Conservation (phyloP, 1,139 yeast genomes). For the Yamadazyma triangularis region DNA sequence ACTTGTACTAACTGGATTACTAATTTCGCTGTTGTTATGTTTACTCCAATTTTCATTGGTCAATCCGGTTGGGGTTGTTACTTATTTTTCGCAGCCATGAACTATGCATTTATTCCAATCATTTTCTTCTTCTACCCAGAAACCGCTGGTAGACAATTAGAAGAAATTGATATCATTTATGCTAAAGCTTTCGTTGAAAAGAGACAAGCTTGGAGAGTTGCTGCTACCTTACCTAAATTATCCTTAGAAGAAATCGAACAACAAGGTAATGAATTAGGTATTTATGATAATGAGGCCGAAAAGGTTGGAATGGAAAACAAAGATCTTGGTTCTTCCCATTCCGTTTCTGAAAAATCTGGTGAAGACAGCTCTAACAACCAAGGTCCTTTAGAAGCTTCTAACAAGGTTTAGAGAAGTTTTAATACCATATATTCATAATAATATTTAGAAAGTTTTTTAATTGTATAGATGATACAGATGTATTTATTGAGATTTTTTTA, state of each 20-base stretch:
- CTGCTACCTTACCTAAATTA: conserved; percentile 45
- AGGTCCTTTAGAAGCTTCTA: conserved; percentile 7
- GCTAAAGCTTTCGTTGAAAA: conserved; percentile 45
- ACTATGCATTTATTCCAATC: conserved; percentile 31
- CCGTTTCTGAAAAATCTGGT: conserved; percentile 7
- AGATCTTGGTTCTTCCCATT: conserved; percentile 20
- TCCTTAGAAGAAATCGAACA: conserved; percentile 40
- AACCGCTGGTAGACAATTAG: conserved; percentile 43
- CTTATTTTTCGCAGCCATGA: conserved; percentile 36
- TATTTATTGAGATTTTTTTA: background rate
- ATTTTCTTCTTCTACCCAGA: conserved; percentile 44
- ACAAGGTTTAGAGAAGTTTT: no score
- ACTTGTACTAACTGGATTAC: conserved; percentile 43
- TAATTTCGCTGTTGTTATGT: conserved; percentile 42
- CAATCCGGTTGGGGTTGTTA: conserved; percentile 36
- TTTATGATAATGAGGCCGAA: conserved; percentile 38
- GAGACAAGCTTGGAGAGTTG: conserved; percentile 45
- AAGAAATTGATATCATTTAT: conserved; percentile 38
- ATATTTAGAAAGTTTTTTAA: no score
- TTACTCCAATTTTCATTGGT: conserved; percentile 38
- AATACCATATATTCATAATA: background rate
- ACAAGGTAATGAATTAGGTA: conserved; percentile 44
- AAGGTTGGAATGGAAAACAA: conserved; percentile 29
- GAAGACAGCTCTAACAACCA: conserved; percentile 8
- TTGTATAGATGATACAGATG: no score